Evolutionary conservation across 2,329 filamentous ascomycete species (phyloP).

Genomic region (Lasiodiplodia theobromae): DNA sequence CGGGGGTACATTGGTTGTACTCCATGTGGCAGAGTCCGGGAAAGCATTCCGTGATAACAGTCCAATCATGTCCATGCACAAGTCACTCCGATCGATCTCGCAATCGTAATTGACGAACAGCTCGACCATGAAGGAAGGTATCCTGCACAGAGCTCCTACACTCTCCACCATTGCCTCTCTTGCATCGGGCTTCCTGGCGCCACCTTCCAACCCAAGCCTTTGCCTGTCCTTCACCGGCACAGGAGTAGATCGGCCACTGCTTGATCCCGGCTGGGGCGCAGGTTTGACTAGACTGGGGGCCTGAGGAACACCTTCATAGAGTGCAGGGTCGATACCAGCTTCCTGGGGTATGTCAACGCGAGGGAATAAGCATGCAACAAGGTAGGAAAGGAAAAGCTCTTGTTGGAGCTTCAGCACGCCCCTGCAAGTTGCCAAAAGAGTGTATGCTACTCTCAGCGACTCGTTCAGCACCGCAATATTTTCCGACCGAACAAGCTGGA

Average conservation of each 20-base stretch:
- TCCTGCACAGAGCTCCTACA: conserved; percentile 86
- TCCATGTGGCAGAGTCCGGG: conserved; percentile 97
- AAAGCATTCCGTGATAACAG: conserved; percentile 92
- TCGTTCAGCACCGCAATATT: conserved; percentile 95
- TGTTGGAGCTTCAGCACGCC: conserved; percentile 93
- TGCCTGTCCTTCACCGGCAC: conserved; percentile 92
- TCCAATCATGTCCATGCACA: conserved; percentile 95
- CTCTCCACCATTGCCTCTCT: conserved; percentile 98
- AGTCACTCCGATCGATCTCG: conserved; percentile 85
- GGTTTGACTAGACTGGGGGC: conserved; percentile 86
- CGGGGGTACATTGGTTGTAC: conserved; percentile 95
- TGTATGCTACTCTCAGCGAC: conserved; percentile 89
- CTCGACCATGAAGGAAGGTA: conserved; percentile 94
- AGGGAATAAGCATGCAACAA: conserved; percentile 92
- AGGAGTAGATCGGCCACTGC: conserved; percentile 85
- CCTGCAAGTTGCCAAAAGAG: conserved; percentile 87
- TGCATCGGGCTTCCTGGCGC: conserved; percentile 89
- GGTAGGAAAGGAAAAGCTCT: conserved; percentile 91
- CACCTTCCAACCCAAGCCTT: conserved; percentile 90
- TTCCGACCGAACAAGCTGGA: conserved; percentile 94
- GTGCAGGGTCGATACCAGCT: conserved; percentile 83
- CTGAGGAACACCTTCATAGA: conserved; percentile 94
- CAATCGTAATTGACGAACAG: conserved; percentile 99
- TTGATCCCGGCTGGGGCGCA: conserved; percentile 55
- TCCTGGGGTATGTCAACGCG: conserved; percentile 94